Conservation (phyloP, 176 grass and related monocot species). For the Eremochloa ophiuroides region DNA sequence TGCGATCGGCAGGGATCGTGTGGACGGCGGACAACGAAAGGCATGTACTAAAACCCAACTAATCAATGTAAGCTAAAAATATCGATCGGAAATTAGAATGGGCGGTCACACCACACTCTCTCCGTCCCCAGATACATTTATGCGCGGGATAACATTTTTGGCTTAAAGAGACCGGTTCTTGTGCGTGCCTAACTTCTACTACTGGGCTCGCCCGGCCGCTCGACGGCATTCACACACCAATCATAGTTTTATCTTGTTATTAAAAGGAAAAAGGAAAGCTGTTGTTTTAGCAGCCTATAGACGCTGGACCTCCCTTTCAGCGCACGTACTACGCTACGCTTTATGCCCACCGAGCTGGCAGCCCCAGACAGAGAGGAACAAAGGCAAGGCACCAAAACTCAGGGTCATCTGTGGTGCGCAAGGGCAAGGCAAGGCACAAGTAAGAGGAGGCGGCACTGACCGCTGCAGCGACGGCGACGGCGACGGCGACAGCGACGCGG, state of each 20-base stretch:
- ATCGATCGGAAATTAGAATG: too few relatives aligned
- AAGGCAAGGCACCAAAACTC: neutral
- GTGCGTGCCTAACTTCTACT: neutral
- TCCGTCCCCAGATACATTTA: neutral
- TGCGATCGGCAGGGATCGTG: neutral
- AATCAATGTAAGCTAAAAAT: conserved; percentile 5
- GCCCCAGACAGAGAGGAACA: neutral
- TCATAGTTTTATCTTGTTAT: neutral
- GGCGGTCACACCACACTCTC: neutral
- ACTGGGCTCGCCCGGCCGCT: neutral
- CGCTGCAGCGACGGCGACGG: conserved; percentile 4
- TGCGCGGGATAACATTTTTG: neutral
- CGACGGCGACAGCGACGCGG: conserved; percentile 35
- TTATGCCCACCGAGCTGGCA: conserved; percentile 16
- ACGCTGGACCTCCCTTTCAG: conserved; percentile 1
- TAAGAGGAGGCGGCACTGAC: neutral
- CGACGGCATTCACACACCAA: conserved; percentile 15
- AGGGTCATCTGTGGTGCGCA: neutral
- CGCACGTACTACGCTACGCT: neutral
- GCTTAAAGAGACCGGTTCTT: neutral
- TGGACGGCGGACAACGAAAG: neutral
- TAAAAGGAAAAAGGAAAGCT: too few relatives aligned
- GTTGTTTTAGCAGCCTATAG: neutral
- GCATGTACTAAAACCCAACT: neutral
- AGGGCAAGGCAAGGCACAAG: neutral